phyloP scores from a whole-genome alignment of 495 filamentous ascomycete species.

The Hypoxylon perforatum region DNA sequence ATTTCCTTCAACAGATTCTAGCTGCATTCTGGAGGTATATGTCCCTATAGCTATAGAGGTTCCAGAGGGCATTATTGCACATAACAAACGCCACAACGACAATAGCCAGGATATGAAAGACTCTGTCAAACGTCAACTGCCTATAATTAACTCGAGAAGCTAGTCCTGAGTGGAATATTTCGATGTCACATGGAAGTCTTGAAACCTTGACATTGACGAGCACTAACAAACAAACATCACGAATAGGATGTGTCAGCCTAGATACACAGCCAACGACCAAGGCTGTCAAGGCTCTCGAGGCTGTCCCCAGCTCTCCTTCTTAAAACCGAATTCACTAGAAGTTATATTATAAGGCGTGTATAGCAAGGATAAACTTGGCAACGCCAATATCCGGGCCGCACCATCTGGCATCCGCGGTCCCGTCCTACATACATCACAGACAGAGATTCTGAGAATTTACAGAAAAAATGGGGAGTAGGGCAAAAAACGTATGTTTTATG shows the following conservation, averaged over 20 bases:
- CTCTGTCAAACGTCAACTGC: neutral
- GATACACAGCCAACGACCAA: too few relatives aligned
- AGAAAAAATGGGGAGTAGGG: slow-evolving; percentile 5
- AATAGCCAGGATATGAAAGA: slow-evolving; percentile 9
- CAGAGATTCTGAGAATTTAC: neutral
- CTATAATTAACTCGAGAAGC: too few relatives aligned
- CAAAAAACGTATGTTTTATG: neutral
- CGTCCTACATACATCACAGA: slow-evolving; percentile 4
- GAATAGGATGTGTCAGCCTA: too few relatives aligned
- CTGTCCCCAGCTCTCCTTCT: neutral
- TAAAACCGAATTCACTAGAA: neutral
- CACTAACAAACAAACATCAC: too few relatives aligned
- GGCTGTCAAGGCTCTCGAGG: too few relatives aligned
- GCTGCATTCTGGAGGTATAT: neutral
- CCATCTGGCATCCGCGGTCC: slow-evolving; percentile 23
- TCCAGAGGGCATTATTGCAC: slow-evolving; percentile 1
- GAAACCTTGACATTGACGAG: too few relatives aligned
- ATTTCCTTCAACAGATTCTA: slow-evolving; percentile 6
- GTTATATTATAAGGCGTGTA: neutral
- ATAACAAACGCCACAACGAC: neutral
- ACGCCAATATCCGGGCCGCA: slow-evolving; percentile 20
- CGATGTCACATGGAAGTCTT: too few relatives aligned
- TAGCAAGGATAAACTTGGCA: slow-evolving; percentile 9
- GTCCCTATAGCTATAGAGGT: neutral
- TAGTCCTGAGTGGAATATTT: too few relatives aligned